Conservation (phyloP, 352 stramenopile species). For the Phytophthora cactorum region DNA sequence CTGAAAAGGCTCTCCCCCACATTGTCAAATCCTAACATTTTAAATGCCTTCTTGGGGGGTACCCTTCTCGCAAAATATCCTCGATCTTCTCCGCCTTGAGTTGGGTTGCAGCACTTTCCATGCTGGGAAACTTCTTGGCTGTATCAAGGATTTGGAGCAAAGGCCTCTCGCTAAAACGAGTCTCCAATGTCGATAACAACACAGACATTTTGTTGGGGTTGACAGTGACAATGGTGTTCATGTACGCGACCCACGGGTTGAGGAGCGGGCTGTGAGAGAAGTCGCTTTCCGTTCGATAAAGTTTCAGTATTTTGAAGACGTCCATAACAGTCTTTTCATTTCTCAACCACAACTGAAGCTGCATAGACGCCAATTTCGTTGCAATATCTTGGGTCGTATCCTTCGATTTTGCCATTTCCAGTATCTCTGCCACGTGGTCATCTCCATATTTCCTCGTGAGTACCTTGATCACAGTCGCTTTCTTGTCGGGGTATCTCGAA, state of each 20-base stretch:
- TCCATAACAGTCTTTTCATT: not conserved
- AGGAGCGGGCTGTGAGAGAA: not conserved
- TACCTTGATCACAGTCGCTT: constrained; percentile 2
- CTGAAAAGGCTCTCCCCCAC: not conserved
- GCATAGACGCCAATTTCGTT: not conserved
- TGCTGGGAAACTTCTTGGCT: not conserved
- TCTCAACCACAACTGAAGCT: constrained; percentile 1
- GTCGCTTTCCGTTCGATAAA: no score
- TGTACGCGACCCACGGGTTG: not conserved
- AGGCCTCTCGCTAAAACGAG: not conserved
- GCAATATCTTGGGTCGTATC: not conserved
- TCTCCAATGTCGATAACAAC: not conserved
- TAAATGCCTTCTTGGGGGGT: not conserved
- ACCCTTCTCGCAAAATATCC: not conserved
- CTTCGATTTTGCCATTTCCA: not conserved
- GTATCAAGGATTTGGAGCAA: not conserved
- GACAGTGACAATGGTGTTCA: not conserved
- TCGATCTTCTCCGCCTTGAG: not conserved
- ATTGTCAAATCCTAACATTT: not conserved
- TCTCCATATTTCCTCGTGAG: constrained; percentile 1
- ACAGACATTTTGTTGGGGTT: not conserved
- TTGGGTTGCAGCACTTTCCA: not conserved
- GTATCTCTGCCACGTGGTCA: not conserved
- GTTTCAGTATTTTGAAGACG: not conserved
- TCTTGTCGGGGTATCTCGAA: not conserved